Base-by-base conservation (phyloP, 2,329 filamentous ascomycete species). In the Fusarium compactum region DNA sequence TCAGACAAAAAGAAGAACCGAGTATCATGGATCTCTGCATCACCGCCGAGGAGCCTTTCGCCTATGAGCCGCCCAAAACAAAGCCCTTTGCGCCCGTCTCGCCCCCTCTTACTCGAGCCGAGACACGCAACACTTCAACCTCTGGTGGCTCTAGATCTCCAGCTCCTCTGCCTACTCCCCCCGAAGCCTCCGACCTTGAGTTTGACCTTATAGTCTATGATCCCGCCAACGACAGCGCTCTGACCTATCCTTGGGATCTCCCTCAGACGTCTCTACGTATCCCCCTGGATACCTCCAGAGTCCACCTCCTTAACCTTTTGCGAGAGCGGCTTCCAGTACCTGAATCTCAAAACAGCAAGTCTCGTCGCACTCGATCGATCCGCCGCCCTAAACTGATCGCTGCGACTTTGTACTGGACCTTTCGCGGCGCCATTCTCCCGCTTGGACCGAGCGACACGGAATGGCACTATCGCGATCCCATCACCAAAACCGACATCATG, bases 201-300 rank as follows among this genome's bases (percentile, higher is more conserved):
- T 76, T 76, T n/a, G 60, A 69, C 18, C 74, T 76, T 29, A 54
- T 76, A 30, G 46, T 76, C 34, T 51, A 72, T 56, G 69, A 76
- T 38, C 52, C 61, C 18, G 56, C 53, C 16, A 69, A 71, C 34
- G 74, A 76, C 52, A 73, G 63, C 54, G 65, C 72, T 51, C 60
- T 76, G 48, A 76, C 74, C 8, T 59, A 74, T 41, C 67, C 72
- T 11, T 76, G 74, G 74, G 71, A 76, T n/a, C 46, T 70, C 41
- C 72, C 67, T 9, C n/a, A 48, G 8, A 32, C 46, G 11, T 67
- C 69, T 12, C 52, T 76, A 14, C 46, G 57, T 24, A 58, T 76
- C 43, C 44, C 71, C 18, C 47, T 67, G 32, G 44, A 58, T 20
- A 72, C 73, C 11, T 67, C 69, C 12, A 74, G 76, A 32, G 69